These are phyloP conservation scores for Botryobasidium botryosum DNA, from an alignment of 768 basidiomycete genomes.

Conservation along the genomic window DNA sequence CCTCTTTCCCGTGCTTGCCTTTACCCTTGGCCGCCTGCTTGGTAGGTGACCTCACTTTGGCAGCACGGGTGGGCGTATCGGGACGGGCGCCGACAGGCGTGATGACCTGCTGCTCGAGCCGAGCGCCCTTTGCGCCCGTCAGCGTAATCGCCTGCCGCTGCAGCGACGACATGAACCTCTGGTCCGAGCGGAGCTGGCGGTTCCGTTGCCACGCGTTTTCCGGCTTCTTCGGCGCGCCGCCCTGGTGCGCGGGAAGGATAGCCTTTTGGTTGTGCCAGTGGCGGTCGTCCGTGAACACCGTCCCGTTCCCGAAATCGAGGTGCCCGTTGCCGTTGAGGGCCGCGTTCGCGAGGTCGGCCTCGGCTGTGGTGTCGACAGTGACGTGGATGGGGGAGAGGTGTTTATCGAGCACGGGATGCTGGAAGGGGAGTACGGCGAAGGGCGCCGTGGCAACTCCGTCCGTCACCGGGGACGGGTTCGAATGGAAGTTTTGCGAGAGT, in stretches of 20 bases:
- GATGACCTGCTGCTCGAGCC: constrained; percentile 38
- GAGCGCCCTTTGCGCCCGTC: constrained; percentile 41
- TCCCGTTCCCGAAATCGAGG: constrained; percentile 26
- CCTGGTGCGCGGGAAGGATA: constrained; percentile 37
- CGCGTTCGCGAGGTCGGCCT: constrained; percentile 8
- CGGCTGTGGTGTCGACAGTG: constrained; percentile 7
- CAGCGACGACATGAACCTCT: constrained; percentile 39
- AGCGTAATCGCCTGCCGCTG: constrained; percentile 44
- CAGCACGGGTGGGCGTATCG: not conserved
- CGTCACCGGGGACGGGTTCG: not conserved
- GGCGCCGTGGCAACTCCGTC: not conserved
- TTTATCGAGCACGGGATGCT: constrained; percentile 26
- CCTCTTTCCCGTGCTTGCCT: constrained; percentile 7
- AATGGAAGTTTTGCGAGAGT: too few relatives aligned
- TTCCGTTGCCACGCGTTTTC: constrained; percentile 23
- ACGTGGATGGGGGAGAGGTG: constrained; percentile 24
- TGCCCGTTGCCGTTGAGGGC: constrained; percentile 3
- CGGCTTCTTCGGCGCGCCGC: constrained; percentile 26
- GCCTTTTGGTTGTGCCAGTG: constrained; percentile 44
- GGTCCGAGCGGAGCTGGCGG: constrained; percentile 28
- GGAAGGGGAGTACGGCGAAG: constrained; percentile 23
- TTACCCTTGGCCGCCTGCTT: not conserved
- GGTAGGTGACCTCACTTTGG: not conserved
- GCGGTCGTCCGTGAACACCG: constrained; percentile 31
- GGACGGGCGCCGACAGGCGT: constrained; percentile 24